A percentile compares a stretch with the other conserved stretches of the same genome.
Conservation (phyloP, 2,329 filamentous ascomycete genomes). For the Fusarium pilosicola region DNA sequence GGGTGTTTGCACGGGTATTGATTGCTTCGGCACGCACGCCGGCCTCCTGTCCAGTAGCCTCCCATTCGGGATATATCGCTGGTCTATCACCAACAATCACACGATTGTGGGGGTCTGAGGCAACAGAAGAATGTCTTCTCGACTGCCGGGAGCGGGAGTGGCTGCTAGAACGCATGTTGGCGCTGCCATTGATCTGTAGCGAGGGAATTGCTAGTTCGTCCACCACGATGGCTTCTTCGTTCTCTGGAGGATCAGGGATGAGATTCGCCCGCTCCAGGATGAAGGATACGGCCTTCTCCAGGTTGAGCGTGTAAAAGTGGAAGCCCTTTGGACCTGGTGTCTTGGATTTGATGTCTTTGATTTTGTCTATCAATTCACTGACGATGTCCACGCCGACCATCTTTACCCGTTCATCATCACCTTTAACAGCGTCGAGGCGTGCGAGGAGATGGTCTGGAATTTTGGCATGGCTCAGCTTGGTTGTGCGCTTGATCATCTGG, state of each 20-base stretch:
- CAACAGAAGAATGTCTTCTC: slow-evolving; percentile 79
- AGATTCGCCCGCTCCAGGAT: slow-evolving; percentile 88
- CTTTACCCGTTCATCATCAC: slow-evolving; percentile 85
- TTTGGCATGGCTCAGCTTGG: slow-evolving; percentile 91
- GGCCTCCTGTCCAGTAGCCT: slow-evolving; percentile 80
- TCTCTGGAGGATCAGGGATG: slow-evolving; percentile 72
- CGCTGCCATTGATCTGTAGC: slow-evolving; percentile 61
- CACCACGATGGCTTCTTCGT: slow-evolving; percentile 62
- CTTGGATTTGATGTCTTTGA: slow-evolving; percentile 72
- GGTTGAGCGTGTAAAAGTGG: slow-evolving; percentile 96
- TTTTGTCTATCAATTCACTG: slow-evolving; percentile 81
- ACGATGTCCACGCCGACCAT: slow-evolving; percentile 83
- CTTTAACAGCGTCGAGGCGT: slow-evolving; percentile 77
- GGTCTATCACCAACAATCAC: slow-evolving; percentile 79
- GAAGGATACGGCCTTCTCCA: slow-evolving; percentile 95
- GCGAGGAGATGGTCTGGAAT: slow-evolving; percentile 77
- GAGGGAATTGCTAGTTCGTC: slow-evolving; percentile 49
- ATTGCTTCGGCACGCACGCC: slow-evolving; percentile 78
- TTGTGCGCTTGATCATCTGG: slow-evolving; percentile 92
- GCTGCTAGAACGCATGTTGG: slow-evolving; percentile 46
- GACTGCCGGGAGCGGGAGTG: slow-evolving; percentile 50
- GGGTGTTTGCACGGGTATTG: slow-evolving; percentile 82
- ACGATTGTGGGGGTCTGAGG: slow-evolving; percentile 86
- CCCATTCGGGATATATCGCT: slow-evolving; percentile 70
- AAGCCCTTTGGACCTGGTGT: slow-evolving; percentile 77